Evolutionary conservation across 2,329 filamentous ascomycete genomes (phyloP).

Genomic region (Aspergillus oerlinghausenensis): DNA sequence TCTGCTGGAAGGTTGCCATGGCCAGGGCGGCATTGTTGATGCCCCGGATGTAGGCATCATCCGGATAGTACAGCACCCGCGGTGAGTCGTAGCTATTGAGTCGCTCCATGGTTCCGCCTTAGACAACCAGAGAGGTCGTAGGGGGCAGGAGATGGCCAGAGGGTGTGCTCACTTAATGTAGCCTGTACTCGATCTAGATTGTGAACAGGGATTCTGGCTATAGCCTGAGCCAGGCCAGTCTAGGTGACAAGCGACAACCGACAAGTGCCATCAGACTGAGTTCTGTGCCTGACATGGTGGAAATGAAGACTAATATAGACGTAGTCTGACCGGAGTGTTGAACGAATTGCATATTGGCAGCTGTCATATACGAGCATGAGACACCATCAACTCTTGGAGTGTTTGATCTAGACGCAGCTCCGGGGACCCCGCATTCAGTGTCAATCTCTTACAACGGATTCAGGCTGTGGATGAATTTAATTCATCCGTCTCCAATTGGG

Average conservation of each 20-base stretch:
- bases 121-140: neutral
- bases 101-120: neutral
- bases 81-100: neutral
- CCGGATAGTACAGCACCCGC: neutral
- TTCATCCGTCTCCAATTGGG: neutral
- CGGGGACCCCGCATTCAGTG: neutral
- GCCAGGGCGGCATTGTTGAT: conserved; percentile 28
- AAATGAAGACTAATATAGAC: no score
- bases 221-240: no score
- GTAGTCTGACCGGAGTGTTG: no score
- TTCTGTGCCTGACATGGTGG: no score
- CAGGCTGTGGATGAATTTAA: neutral
- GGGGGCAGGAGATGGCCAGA: no score
- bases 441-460: neutral
- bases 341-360: no score
- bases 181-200: neutral
- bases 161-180: neutral
- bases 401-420: neutral
- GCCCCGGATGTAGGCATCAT: conserved; percentile 12
- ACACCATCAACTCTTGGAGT: neutral
- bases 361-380: neutral
- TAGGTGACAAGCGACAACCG: no score
- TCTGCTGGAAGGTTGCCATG: conserved; percentile 28
- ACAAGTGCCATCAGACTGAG: no score
- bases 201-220: no score